Evolutionary conservation across 345 rosid genomes (phyloP).

Genomic region (Moricandia moricandioides): DNA sequence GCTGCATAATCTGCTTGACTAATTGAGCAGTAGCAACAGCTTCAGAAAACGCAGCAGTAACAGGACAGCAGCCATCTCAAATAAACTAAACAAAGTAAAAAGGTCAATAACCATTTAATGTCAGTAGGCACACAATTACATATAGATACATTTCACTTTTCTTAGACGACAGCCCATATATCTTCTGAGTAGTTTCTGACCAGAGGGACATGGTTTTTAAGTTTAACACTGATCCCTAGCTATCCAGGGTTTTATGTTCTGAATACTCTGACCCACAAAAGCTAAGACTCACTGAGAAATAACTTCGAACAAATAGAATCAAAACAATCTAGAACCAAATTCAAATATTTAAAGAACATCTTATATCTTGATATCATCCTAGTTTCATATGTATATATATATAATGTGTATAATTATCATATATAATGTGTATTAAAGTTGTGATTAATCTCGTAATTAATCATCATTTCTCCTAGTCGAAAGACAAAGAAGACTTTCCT

Average conservation of each 20-base stretch:
- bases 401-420: constrained; percentile 18
- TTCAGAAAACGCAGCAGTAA: constrained; percentile 30
- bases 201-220: constrained; percentile 21
- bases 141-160: not conserved
- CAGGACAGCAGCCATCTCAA: constrained; percentile 33
- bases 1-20: constrained; percentile 31
- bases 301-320: not conserved
- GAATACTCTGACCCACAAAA: constrained; percentile 8
- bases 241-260: constrained; percentile 21
- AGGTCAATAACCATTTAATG: constrained; percentile 15
- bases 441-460: not conserved
- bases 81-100: constrained; percentile 7
- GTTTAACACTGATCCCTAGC: constrained; percentile 36
- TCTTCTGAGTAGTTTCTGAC: constrained; percentile 33
- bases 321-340: not conserved
- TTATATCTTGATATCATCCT: constrained; percentile 21
- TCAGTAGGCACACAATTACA: not conserved
- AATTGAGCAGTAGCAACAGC: constrained; percentile 28
- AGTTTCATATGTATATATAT: constrained; percentile 19
- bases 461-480: constrained; percentile 50
- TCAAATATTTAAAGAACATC: constrained; percentile 1
- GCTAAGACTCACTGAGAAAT: constrained; percentile 17
- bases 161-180: constrained; percentile 26
- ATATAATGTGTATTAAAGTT: constrained; percentile 18
- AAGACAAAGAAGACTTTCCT: constrained; percentile 63